Evolutionary conservation across 2,329 filamentous ascomycete genomes (phyloP).

Genomic region (Colletotrichum lentis): DNA sequence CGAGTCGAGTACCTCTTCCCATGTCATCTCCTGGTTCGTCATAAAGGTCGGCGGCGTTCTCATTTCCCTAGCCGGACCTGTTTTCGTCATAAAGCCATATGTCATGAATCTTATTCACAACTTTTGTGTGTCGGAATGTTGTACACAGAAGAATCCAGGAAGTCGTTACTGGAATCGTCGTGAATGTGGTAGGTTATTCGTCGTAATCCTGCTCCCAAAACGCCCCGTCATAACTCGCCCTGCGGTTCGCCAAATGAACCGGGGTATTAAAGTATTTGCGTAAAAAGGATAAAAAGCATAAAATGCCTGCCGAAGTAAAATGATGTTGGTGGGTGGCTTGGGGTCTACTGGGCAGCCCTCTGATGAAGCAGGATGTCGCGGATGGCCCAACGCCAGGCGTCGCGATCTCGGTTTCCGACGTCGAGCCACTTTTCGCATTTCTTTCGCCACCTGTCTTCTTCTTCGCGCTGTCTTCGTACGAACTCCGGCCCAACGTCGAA

Average conservation of each 20-base stretch:
- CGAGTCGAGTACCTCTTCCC: slow-evolving; percentile 22
- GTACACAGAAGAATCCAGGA: slow-evolving; percentile 36
- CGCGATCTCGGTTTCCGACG: slow-evolving; percentile 62
- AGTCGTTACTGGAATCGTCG: slow-evolving; percentile 36
- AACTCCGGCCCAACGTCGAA: slow-evolving; percentile 98
- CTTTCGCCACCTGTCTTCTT: slow-evolving; percentile 89
- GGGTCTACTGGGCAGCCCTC: slow-evolving; percentile 37
- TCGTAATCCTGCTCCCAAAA: slow-evolving; percentile 32
- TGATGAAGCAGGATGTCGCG: slow-evolving; percentile 63
- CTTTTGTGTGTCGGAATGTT: slow-evolving; percentile 34
- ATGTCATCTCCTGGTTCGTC: slow-evolving; percentile 28
- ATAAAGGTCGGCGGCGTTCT: slow-evolving; percentile 31
- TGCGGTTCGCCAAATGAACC: slow-evolving; percentile 11
- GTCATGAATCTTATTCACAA: slow-evolving; percentile 31
- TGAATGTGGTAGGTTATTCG: slow-evolving; percentile 34
- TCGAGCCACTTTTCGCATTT: slow-evolving; percentile 88
- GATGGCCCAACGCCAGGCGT: slow-evolving; percentile 81
- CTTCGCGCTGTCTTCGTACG: slow-evolving; percentile 84
- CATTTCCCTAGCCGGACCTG: slow-evolving; percentile 20
- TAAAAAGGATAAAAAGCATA: slow-evolving; percentile 24
- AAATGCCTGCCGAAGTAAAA: slow-evolving; percentile 28
- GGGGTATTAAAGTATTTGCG: slow-evolving; percentile 31
- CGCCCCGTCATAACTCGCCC: slow-evolving; percentile 33
- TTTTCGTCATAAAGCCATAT: slow-evolving; percentile 36
- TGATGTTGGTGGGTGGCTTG: slow-evolving; percentile 24